phyloP scores from a whole-genome alignment of 495 filamentous ascomycete species.

The Staphylotrichum tortipilum region DNA sequence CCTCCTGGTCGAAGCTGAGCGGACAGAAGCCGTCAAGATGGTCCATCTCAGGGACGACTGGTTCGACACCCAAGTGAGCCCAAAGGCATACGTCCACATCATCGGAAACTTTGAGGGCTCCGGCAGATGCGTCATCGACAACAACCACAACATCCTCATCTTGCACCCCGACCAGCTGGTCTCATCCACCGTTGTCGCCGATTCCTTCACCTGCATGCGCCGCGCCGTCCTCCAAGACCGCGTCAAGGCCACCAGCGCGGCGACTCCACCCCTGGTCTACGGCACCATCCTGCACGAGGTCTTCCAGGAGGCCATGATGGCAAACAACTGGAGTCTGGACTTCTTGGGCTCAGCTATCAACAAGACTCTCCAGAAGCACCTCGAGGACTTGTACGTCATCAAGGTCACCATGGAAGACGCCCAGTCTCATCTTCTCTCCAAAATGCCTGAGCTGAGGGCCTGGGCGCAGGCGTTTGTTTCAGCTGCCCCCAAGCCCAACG shows the following conservation, averaged over 20 bases:
- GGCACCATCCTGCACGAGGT: slow-evolving; percentile 89
- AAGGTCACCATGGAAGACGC: slow-evolving; percentile 64
- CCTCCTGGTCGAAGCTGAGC: slow-evolving; percentile 66
- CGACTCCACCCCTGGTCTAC: slow-evolving; percentile 72
- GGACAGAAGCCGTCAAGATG: slow-evolving; percentile 51
- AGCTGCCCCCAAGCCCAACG: slow-evolving; percentile 57
- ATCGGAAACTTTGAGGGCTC: slow-evolving; percentile 65
- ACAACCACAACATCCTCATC: slow-evolving; percentile 75
- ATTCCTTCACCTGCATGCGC: slow-evolving; percentile 81
- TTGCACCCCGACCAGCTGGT: slow-evolving; percentile 93
- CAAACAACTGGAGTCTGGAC: slow-evolving; percentile 67
- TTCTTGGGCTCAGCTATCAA: slow-evolving; percentile 59
- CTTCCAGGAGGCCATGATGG: slow-evolving; percentile 80
- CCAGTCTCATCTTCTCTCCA: slow-evolving; percentile 65
- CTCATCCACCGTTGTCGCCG: slow-evolving; percentile 85
- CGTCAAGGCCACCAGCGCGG: slow-evolving; percentile 74
- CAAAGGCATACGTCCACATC: slow-evolving; percentile 71
- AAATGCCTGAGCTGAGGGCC: slow-evolving; percentile 62
- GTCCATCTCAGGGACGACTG: slow-evolving; percentile 79
- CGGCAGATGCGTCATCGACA: slow-evolving; percentile 65
- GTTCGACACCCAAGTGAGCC: slow-evolving; percentile 64
- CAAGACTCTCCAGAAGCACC: slow-evolving; percentile 54
- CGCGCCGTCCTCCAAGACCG: slow-evolving; percentile 89
- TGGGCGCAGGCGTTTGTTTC: slow-evolving; percentile 82
- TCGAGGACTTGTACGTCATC: slow-evolving; percentile 81